phyloP scores from a whole-genome alignment of 2,329 filamentous ascomycete species.

The Fusarium pseudocircinatum region DNA sequence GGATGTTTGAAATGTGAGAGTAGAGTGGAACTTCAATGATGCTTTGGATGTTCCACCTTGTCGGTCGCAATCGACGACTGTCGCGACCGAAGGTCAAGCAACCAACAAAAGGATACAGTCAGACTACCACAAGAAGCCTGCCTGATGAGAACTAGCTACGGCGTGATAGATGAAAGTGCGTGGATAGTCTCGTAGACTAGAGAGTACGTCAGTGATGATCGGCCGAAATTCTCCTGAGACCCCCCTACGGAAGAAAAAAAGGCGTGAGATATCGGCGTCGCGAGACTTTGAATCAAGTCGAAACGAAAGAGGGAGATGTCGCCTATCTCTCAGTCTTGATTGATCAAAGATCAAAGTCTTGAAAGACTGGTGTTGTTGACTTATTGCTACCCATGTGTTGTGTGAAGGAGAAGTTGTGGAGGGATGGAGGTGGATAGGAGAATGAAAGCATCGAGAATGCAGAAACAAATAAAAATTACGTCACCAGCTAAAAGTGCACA shows the following conservation, averaged over 20 bases:
- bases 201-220: too few species aligned
- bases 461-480: too few species aligned
- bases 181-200: not conserved
- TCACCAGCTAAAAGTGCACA: not conserved
- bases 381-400: too few species aligned
- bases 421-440: not conserved
- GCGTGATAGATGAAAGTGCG: accelerated
- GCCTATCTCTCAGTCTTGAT: accelerated
- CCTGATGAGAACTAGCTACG: accelerated
- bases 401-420: not conserved
- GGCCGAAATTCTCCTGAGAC: not conserved
- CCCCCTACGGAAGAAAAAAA: not conserved
- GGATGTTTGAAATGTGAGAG: accelerated
- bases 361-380: accelerated
- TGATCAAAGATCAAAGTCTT: accelerated
- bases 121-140: accelerated
- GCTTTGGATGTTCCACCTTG: too few species aligned
- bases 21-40: accelerated
- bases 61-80: not conserved
- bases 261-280: accelerated
- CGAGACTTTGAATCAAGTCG: not conserved
- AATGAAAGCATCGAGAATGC: not conserved
- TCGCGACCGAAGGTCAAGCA: not conserved
- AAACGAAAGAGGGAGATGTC: accelerated
- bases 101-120: accelerated